These are phyloP conservation scores for Deinandra increscens DNA, from an alignment of 129 eudicot genomes.

Conservation along the genomic window DNA sequence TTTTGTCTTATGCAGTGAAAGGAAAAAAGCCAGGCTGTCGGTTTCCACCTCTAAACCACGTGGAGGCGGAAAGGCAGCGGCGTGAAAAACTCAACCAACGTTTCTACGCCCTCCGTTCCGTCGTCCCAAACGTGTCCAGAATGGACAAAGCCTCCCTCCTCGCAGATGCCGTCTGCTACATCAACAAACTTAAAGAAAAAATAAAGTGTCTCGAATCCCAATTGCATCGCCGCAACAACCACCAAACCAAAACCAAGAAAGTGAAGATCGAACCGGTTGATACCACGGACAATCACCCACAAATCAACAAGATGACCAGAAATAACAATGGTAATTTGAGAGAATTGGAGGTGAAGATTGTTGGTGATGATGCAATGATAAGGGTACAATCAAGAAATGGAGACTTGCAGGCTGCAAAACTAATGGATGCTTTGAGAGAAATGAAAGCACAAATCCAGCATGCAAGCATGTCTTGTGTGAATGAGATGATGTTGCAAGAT, in stretches of 20 bases:
- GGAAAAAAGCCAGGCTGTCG: conserved; percentile 40
- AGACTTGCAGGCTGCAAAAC: conserved; percentile 42
- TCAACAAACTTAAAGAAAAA: conserved; percentile 47
- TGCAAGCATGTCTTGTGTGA: conserved; percentile 58
- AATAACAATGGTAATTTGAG: background rate
- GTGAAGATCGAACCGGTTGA: conserved; percentile 25
- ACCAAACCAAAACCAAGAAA: conserved; percentile 11
- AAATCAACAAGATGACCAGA: conserved; percentile 17
- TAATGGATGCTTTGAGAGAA: conserved; percentile 54
- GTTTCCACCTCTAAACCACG: conserved; percentile 41
- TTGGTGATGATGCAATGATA: conserved; percentile 54
- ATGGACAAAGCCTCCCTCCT: conserved; percentile 73
- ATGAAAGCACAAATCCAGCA: conserved; percentile 52
- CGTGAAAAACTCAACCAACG: conserved; percentile 71
- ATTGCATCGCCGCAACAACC: background rate
- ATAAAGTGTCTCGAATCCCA: conserved; percentile 40
- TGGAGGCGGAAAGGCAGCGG: conserved; percentile 73
- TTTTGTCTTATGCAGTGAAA: conserved; percentile 6
- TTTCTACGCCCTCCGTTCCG: conserved; percentile 60
- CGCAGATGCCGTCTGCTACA: conserved; percentile 60
- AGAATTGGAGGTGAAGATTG: conserved; percentile 53
- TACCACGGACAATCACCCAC: conserved; percentile 17
- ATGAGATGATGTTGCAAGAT: conserved; percentile 65
- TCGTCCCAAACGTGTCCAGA: conserved; percentile 59
- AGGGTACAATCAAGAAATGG: conserved; percentile 47